Base-by-base conservation (phyloP, 768 basidiomycete species). In the Rickenella mellea region DNA sequence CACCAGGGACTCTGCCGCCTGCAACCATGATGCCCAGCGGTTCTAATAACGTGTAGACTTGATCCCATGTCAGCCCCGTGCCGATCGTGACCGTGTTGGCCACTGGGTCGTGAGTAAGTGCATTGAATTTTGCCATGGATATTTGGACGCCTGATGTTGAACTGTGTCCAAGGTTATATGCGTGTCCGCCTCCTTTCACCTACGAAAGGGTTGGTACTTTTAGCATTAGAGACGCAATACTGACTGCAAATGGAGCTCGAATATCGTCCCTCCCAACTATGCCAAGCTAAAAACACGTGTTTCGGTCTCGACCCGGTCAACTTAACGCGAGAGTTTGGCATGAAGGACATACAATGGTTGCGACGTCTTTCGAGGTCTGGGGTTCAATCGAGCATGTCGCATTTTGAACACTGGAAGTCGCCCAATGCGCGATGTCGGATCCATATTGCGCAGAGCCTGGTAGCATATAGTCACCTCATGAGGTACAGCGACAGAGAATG, bases 321-420 rank as follows among this genome's bases (percentile, higher is more conserved):
- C n/a, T n/a, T n/a, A n/a, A n/a, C n/a, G n/a, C n/a, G n/a, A n/a
- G n/a, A n/a, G n/a, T n/a, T n/a, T n/a, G n/a, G n/a, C n/a, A n/a
- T n/a, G n/a, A n/a, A n/a, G n/a, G n/a, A 27, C 51, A 10, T 22
- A 51, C 51, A 17, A 51, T 48, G 10, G 7, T 26, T 9, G 43
- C 38, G 19, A 53, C 50, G 12, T 53, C 51, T 21, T 40, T 42
- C 9, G 45, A 27, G 7, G 50, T 47, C 6, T 45, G 47, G n/a
- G 51, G 51, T 39, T 51, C 50, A 15, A 53, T 50, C 10, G 44
- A 48, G 41, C 51, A 53, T 4, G 48, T 39, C 33, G 51, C 43
- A 25, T 8, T 27, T 27, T 19, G 39, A 4, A 26, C 20, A 11
- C 51, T 52, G 2, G 52, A 47, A 1, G 21, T 1, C 2, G 45